These are phyloP conservation scores for Verticillium tricorpus DNA, from an alignment of 2,329 filamentous ascomycete species.

Conservation along the genomic window DNA sequence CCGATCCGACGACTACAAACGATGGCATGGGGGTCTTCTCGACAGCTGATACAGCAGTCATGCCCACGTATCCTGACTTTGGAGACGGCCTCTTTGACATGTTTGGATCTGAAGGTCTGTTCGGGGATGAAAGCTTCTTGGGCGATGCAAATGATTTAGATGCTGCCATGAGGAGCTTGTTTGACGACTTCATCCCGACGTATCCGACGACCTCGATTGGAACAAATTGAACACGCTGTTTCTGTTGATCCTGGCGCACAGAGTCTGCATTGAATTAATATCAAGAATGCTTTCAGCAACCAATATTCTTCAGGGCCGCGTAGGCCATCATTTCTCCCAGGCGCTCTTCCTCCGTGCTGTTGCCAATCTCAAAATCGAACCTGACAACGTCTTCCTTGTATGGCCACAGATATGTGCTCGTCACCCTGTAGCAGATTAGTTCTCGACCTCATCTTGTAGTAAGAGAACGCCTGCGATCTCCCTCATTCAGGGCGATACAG, in stretches of 20 bases:
- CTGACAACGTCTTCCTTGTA: conserved; percentile 47
- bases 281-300: not conserved
- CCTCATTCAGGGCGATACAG: too few species aligned
- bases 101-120: conserved; percentile 17
- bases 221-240: not conserved
- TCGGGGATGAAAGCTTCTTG: conserved; percentile 22
- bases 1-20: not conserved
- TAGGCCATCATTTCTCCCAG: not conserved
- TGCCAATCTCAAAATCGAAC: conserved; percentile 48
- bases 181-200: conserved; percentile 31
- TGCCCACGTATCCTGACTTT: conserved; percentile 5
- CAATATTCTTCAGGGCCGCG: not conserved
- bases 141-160: conserved; percentile 25
- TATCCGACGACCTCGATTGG: not conserved
- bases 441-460: too few species aligned
- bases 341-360: conserved; percentile 25
- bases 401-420: conserved; percentile 44
- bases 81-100: conserved; percentile 16
- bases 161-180: conserved; percentile 25
- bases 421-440: conserved; percentile 33
- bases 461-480: too few species aligned
- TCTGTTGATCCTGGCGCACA: too few species aligned
- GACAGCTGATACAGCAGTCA: not conserved
- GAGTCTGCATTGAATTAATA: too few species aligned
- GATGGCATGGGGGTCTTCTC: not conserved